phyloP scores from a whole-genome alignment of 2,329 filamentous ascomycete species.

The Cladosporium velox region DNA sequence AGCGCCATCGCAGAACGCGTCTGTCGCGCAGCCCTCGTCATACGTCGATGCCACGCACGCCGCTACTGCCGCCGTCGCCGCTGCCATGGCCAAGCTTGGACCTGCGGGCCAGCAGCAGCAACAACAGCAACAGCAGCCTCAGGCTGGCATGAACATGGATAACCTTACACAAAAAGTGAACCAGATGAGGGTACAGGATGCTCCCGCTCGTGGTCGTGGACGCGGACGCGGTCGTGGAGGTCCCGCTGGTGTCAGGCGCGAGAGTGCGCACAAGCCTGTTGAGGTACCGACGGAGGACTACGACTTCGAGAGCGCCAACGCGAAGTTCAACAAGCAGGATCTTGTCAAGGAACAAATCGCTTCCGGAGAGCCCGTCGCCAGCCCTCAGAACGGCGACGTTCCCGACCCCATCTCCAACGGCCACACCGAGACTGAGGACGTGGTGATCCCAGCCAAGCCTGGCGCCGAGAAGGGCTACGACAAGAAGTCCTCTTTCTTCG shows the following conservation, averaged over 20 bases:
- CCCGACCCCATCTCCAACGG: constrained; percentile 35
- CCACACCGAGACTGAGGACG: constrained; percentile 40
- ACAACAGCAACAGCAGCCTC: constrained; percentile 22
- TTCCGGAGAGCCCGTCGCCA: constrained; percentile 66
- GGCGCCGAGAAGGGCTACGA: constrained; percentile 67
- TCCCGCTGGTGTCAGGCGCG: constrained; percentile 40
- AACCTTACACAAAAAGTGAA: constrained; percentile 74
- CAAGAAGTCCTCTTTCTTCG: constrained; percentile 89
- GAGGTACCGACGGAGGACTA: constrained; percentile 90
- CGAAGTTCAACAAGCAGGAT: constrained; percentile 86
- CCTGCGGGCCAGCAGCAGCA: constrained; percentile 29
- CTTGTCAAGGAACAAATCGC: constrained; percentile 86
- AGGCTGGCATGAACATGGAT: constrained; percentile 51
- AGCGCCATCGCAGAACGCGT: background rate
- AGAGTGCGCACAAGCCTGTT: constrained; percentile 55
- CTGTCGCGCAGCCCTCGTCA: constrained; percentile 24
- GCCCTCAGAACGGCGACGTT: constrained; percentile 32
- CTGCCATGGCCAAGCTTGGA: constrained; percentile 74
- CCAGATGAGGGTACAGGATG: constrained; percentile 63
- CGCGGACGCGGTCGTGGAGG: constrained; percentile 49
- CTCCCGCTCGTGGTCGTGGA: constrained; percentile 44
- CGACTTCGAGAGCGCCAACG: constrained; percentile 84
- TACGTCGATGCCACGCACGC: constrained; percentile 66
- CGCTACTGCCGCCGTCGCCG: constrained; percentile 75
- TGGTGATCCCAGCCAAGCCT: constrained; percentile 46